These are phyloP conservation scores for Arxiozyma heterogenica DNA, from an alignment of 1,139 yeast genomes.

Conservation along the genomic window DNA sequence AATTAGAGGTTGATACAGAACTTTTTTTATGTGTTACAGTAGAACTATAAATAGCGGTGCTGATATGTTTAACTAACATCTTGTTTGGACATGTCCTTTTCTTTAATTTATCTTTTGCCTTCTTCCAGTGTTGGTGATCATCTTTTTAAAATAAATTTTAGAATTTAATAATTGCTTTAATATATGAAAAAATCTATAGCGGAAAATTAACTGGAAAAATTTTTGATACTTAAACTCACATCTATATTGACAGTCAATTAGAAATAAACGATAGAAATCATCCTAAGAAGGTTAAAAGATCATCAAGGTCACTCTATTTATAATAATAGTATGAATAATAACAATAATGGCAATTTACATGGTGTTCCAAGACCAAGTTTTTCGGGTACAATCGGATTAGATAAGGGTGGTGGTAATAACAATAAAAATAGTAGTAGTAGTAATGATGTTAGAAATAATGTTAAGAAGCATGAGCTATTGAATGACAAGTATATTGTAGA, in stretches of 20 bases:
- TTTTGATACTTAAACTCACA: not conserved
- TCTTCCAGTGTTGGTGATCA: not conserved
- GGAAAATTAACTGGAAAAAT: slow-evolving; percentile 2
- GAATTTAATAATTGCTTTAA: not conserved
- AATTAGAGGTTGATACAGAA: too few species aligned
- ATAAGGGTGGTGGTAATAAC: not conserved
- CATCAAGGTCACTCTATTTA: not conserved
- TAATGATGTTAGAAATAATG: not conserved
- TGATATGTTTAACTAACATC: too few species aligned
- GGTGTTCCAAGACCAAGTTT: slow-evolving; percentile 23
- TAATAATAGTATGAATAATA: not conserved
- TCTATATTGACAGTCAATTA: too few species aligned
- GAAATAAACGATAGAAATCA: not conserved
- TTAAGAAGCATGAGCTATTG: not conserved
- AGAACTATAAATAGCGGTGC: too few species aligned
- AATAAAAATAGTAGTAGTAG: not conserved
- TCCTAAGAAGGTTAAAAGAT: not conserved
- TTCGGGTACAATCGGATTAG: slow-evolving; percentile 18
- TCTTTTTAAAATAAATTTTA: not conserved
- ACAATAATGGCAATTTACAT: not conserved
- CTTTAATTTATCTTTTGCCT: not conserved
- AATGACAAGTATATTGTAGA: not conserved
- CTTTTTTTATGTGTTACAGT: too few species aligned
- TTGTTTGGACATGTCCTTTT: not conserved
- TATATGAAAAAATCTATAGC: not conserved